Base-by-base conservation (phyloP, 2,329 filamentous ascomycete genomes). In the Colletotrichum limetticola region DNA sequence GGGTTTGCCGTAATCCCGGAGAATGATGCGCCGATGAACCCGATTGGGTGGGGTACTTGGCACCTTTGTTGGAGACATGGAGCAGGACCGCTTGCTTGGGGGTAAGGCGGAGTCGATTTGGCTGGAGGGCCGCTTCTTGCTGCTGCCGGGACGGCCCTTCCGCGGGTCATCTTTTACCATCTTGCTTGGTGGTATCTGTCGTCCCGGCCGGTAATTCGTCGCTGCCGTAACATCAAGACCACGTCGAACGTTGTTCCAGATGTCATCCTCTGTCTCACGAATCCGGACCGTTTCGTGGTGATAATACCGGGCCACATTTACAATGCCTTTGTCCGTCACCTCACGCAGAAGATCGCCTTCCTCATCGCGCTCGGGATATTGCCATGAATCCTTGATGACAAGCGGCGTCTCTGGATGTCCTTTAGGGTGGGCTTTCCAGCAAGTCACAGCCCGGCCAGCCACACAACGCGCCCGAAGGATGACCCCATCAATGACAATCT, bases 341-440 rank as follows among this genome's bases (percentile, higher is more conserved):
- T 84, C 78, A 11, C 64, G 60, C 5, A 87, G 71, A 42, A 87
- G 68, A 19, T 82, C 74, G 53, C 84, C 83, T 76, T 87, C 84
- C 59, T 86, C 82, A 2, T 82, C 78, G 9, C 81, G 81, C 65
- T 86, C 81, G 5, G 74, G 74, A 66, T 82, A 84, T 66, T 87
- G 82, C 83, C 81, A 86, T 4, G 80, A 85, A 72, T 86, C 82
- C 74, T 87, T 88, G 67, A 87, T 79, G n/a, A 87, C 80, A 74
- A 87, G 78, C 4, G 76, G 78, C 28, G 62, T 78, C 32, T 77
- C 16, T n/a, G 75, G 71, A 52, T 84, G 75, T 83, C 35, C 35
- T 37, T 12, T 37, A 12, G 11, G 35, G 35, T 14, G 35, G 14
- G 35, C 35, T 30, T 86, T 84, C 84, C 80, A 87, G 64, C 80